Evolutionary conservation across 2,329 filamentous ascomycete species (phyloP).

Genomic region (Sporothrix luriei): DNA sequence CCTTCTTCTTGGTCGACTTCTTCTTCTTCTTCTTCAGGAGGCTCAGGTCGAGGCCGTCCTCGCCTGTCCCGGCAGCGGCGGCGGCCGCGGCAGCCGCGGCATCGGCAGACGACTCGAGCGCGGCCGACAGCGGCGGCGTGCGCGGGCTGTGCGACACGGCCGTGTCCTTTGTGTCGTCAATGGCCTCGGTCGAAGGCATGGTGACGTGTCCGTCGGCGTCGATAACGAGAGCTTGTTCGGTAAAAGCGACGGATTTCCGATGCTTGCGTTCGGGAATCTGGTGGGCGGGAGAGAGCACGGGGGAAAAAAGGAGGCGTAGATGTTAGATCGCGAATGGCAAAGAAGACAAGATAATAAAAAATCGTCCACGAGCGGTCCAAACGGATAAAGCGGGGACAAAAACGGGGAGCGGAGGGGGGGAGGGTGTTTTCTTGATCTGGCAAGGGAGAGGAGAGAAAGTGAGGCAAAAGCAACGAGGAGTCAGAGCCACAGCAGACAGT

Average conservation of each 20-base stretch:
- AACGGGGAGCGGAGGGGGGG: slow-evolving; percentile 16
- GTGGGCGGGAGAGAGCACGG: neutral
- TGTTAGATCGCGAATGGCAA: slow-evolving; percentile 11
- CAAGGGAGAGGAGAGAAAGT: neutral
- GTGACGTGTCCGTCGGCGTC: slow-evolving; percentile 86
- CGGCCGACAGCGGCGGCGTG: slow-evolving; percentile 63
- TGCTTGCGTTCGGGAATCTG: slow-evolving; percentile 36
- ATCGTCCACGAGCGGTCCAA: slow-evolving; percentile 25
- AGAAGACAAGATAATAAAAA: slow-evolving; percentile 27
- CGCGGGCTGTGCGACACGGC: slow-evolving; percentile 76
- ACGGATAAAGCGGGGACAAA: slow-evolving; percentile 30
- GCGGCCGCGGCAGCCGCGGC: slow-evolving; percentile 42
- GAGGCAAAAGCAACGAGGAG: slow-evolving; percentile 19
- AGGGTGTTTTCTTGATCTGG: slow-evolving; percentile 14
- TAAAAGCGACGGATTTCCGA: slow-evolving; percentile 86
- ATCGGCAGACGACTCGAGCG: slow-evolving; percentile 59
- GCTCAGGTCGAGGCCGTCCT: slow-evolving; percentile 68
- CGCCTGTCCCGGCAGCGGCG: slow-evolving; percentile 44
- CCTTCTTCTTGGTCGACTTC: slow-evolving; percentile 51
- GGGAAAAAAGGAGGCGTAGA: neutral
- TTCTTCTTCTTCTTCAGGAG: slow-evolving; percentile 63
- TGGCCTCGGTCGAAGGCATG: slow-evolving; percentile 65
- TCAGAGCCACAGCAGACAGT: neutral
- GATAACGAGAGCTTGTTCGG: slow-evolving; percentile 82
- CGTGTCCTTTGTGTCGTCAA: slow-evolving; percentile 75